Evolutionary conservation across 2,329 filamentous ascomycete genomes (phyloP).

Genomic region (Ceratocystis ficicola): DNA sequence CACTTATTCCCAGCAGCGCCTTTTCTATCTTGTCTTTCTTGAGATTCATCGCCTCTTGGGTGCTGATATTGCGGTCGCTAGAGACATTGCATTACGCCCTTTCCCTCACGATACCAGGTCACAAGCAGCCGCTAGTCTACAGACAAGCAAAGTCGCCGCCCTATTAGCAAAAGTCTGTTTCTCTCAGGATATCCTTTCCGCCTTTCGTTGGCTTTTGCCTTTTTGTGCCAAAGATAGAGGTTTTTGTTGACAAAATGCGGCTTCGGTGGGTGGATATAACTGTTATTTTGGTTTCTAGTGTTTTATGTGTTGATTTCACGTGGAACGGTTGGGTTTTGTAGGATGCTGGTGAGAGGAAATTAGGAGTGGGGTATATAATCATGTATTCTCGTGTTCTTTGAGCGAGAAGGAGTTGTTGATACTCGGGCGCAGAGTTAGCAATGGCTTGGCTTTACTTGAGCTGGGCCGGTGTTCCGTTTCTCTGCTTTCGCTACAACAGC

Average conservation of each 20-base stretch:
- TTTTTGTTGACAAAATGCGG: background rate
- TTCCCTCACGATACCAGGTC: too few species aligned
- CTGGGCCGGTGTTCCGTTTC: background rate
- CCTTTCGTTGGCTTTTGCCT: background rate
- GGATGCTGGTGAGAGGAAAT: background rate
- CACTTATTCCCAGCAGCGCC: background rate
- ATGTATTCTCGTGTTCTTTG: too few species aligned
- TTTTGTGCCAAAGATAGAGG: background rate
- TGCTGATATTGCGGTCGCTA: too few species aligned
- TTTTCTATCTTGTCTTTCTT: background rate
- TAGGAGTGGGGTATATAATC: too few species aligned
- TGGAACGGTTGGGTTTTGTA: background rate
- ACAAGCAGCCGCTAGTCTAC: background rate
- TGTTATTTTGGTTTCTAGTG: background rate
- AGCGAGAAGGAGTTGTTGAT: too few species aligned
- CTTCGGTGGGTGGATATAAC: background rate
- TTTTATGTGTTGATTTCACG: background rate
- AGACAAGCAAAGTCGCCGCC: background rate
- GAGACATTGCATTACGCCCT: too few species aligned
- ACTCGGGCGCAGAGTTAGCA: too few species aligned
- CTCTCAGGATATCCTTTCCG: background rate
- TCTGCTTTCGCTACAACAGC: background rate
- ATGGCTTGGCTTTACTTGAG: background rate
- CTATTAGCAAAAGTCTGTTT: background rate
- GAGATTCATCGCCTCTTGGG: too few species aligned